Percentiles rank a stretch among this genome's conserved stretches.
phyloP scores from a whole-genome alignment of 306 rosid species.

The Vigna angularis region DNA sequence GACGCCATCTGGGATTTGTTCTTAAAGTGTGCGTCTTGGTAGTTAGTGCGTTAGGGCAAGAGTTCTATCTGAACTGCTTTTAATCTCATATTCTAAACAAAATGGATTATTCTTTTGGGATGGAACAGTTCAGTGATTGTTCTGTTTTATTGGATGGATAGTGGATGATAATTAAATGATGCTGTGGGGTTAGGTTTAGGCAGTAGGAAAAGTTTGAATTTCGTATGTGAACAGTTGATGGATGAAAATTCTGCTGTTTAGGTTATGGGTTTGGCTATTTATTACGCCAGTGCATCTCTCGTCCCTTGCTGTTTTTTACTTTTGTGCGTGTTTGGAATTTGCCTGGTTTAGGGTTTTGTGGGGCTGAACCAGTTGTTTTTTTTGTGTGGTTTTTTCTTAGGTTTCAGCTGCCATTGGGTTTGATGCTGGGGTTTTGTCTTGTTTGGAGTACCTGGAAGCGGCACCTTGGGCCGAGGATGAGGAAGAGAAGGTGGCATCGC shows the following conservation, averaged over 20 bases:
- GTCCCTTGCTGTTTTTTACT: not conserved
- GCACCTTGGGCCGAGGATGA: constrained; percentile 99
- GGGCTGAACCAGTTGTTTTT: constrained; percentile 33
- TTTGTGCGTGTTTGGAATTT: constrained; percentile 13
- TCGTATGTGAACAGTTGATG: not conserved
- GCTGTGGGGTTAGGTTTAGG: constrained; percentile 47
- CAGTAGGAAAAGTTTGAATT: constrained; percentile 41
- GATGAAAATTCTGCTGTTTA: constrained; percentile 4
- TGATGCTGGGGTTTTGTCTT: constrained; percentile 92
- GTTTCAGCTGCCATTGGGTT: constrained; percentile 96
- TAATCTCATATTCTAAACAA: not conserved
- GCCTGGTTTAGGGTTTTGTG: constrained; percentile 30
- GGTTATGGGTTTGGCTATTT: not conserved
- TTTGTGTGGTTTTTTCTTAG: constrained; percentile 48
- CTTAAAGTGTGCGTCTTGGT: too few species aligned
- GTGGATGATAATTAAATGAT: not conserved
- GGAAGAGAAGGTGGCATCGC: constrained; percentile 94
- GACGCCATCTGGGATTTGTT: not conserved
- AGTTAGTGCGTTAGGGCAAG: not conserved
- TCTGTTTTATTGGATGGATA: constrained; percentile 32
- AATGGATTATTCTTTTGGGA: not conserved
- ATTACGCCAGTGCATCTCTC: not conserved
- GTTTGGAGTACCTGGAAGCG: constrained; percentile 97
- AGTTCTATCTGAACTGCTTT: not conserved
- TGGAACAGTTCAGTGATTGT: not conserved